phyloP scores from a whole-genome alignment of 257 asterid genomes.

The Gentiana macrophylla region DNA sequence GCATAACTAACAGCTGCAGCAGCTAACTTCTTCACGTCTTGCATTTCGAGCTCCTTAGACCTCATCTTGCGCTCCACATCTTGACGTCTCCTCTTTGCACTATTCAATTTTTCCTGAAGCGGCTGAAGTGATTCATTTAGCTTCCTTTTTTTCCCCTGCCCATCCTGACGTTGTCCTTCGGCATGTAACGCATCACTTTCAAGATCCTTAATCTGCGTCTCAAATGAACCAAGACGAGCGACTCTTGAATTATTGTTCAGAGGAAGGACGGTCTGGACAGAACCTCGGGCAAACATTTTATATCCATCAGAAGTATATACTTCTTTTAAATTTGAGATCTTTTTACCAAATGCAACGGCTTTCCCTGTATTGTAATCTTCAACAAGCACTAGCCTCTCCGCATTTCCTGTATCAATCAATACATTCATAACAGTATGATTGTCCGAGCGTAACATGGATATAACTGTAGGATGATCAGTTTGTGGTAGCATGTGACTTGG shows the following conservation, averaged over 20 bases:
- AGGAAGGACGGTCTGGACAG: conserved; percentile 79
- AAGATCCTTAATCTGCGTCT: conserved; percentile 29
- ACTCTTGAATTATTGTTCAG: conserved; percentile 48
- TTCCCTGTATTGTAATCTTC: conserved; percentile 59
- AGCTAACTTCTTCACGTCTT: conserved; percentile 45
- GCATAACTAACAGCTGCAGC: conserved; percentile 40
- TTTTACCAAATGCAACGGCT: conserved; percentile 64
- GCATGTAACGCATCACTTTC: no score
- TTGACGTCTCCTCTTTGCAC: conserved; percentile 47
- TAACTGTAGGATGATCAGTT: background rate
- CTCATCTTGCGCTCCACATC: conserved; percentile 27
- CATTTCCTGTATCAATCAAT: conserved; percentile 70
- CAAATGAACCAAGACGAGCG: conserved; percentile 88
- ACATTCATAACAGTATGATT: conserved; percentile 63
- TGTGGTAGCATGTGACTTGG: no score
- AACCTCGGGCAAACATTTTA: conserved; percentile 83
- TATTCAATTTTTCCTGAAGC: conserved; percentile 24
- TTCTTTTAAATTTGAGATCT: conserved; percentile 67
- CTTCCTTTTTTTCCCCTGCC: background rate
- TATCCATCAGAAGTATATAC: conserved; percentile 80
- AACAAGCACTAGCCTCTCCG: conserved; percentile 95
- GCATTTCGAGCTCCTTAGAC: conserved; percentile 14
- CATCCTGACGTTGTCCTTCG: no score
- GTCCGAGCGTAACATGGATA: conserved; percentile 63
- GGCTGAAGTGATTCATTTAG: conserved; percentile 45